These are phyloP conservation scores for Lactarius sp. DNA, from an alignment of 768 basidiomycete genomes.

Conservation along the genomic window DNA sequence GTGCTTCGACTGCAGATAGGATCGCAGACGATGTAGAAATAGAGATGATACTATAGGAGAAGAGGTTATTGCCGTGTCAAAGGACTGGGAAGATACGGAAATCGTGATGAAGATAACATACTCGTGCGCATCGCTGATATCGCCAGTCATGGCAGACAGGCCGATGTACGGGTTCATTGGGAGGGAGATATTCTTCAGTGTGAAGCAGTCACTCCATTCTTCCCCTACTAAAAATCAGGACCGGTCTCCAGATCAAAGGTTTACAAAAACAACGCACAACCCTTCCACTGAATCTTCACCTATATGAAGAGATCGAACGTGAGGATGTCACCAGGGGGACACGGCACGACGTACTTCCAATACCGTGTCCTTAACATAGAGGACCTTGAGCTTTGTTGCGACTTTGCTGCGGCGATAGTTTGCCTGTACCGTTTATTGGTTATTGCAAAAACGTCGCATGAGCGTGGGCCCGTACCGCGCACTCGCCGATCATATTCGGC, in stretches of 20 bases:
- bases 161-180: slow-evolving; percentile 77
- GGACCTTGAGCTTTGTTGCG: slow-evolving; percentile 84
- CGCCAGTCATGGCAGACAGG: slow-evolving; percentile 90
- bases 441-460: neutral
- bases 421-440: slow-evolving; percentile 47
- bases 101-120: slow-evolving; percentile 39
- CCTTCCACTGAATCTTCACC: slow-evolving; percentile 88
- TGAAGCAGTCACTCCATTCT: slow-evolving; percentile 93
- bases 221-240: slow-evolving; percentile 49
- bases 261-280: slow-evolving; percentile 46
- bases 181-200: slow-evolving; percentile 56
- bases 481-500: slow-evolving; percentile 66
- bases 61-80: slow-evolving; percentile 9
- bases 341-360: slow-evolving; percentile 59
- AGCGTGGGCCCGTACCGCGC: slow-evolving; percentile 55
- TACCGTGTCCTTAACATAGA: slow-evolving; percentile 75
- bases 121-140: slow-evolving; percentile 91
- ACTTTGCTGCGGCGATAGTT: slow-evolving; percentile 83
- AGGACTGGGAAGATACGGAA: neutral
- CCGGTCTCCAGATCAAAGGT: neutral
- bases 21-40: slow-evolving; percentile 73
- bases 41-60: slow-evolving; percentile 62
- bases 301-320: slow-evolving; percentile 29
- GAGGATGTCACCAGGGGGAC: slow-evolving; percentile 6
- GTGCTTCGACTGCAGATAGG: slow-evolving; percentile 46